A percentile compares a stretch with the other conserved stretches of the same genome.
These are phyloP conservation scores for Sarocladium brachiariae DNA, from an alignment of 2,329 filamentous ascomycete species.

Conservation along the genomic window DNA sequence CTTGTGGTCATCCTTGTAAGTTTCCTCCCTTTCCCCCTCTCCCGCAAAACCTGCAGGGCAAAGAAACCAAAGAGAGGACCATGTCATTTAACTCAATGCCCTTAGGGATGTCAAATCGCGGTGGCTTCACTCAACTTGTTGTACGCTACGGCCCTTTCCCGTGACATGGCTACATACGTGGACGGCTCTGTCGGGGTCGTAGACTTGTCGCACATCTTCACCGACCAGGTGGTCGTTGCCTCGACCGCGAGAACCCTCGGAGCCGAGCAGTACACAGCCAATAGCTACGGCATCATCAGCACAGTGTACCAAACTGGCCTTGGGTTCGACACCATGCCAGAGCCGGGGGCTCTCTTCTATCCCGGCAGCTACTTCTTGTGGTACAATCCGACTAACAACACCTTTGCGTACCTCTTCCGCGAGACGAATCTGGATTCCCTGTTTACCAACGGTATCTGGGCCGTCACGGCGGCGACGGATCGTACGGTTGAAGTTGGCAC, in stretches of 20 bases:
- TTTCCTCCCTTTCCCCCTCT: constrained; percentile 12
- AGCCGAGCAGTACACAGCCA: constrained; percentile 36
- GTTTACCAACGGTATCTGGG: constrained; percentile 10
- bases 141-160: constrained; percentile 34
- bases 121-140: constrained; percentile 35
- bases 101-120: constrained; percentile 33
- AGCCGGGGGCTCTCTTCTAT: constrained; percentile 23
- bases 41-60: too few relatives aligned
- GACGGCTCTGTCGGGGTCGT: constrained; percentile 29
- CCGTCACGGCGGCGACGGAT: constrained; percentile 23
- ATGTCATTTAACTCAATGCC: background rate
- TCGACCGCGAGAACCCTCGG: constrained; percentile 14
- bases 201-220: constrained; percentile 28
- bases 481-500: constrained; percentile 24
- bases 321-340: constrained; percentile 17
- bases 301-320: constrained; percentile 19
- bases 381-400: constrained; percentile 11
- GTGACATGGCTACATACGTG: constrained; percentile 23
- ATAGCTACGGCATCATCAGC: constrained; percentile 34
- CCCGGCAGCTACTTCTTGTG: constrained; percentile 26
- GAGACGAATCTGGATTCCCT: constrained; percentile 19
- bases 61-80: too few relatives aligned
- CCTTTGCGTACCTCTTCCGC: constrained; percentile 30
- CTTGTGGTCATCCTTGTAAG: constrained; percentile 24
- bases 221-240: constrained; percentile 21